Percentiles rank a stretch among this genome's conserved stretches.
phyloP scores from a whole-genome alignment of 305 asterid species.

The Rubia balearica region DNA sequence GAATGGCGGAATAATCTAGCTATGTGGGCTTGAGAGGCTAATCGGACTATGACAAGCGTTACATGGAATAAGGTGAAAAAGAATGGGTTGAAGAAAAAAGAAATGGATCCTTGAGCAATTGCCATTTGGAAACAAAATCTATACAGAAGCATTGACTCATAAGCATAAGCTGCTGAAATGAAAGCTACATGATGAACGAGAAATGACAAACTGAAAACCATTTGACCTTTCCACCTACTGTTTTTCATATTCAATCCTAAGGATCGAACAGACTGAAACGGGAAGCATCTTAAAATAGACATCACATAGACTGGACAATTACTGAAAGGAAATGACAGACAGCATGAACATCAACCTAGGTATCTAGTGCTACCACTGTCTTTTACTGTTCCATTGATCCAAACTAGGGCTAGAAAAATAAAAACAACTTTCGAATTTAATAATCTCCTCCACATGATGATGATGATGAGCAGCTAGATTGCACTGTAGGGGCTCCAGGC shows the following conservation, averaged over 20 bases:
- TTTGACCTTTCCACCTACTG: background rate
- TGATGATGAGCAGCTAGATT: constrained; percentile 20
- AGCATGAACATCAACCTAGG: constrained; percentile 5
- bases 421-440: background rate
- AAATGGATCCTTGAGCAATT: too few species aligned
- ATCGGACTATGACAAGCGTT: too few species aligned
- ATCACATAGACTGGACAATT: constrained; percentile 2
- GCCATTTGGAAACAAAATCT: too few species aligned
- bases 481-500: constrained; percentile 49
- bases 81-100: too few species aligned
- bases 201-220: background rate
- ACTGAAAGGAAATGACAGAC: constrained; percentile 3
- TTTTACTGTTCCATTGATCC: constrained; percentile 12
- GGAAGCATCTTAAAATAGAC: constrained; percentile 15
- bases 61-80: too few species aligned
- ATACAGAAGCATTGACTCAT: too few species aligned
- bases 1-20: too few species aligned
- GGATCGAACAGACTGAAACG: constrained; percentile 13
- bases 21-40: too few species aligned
- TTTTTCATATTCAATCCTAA: constrained; percentile 4
- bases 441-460: background rate
- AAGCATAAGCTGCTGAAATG: background rate
- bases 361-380: background rate
- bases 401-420: constrained; percentile 2
- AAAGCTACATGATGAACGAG: background rate